Base-by-base conservation (phyloP, 108 stramenopile species). In the Cyclostephanos invisitatus region DNA sequence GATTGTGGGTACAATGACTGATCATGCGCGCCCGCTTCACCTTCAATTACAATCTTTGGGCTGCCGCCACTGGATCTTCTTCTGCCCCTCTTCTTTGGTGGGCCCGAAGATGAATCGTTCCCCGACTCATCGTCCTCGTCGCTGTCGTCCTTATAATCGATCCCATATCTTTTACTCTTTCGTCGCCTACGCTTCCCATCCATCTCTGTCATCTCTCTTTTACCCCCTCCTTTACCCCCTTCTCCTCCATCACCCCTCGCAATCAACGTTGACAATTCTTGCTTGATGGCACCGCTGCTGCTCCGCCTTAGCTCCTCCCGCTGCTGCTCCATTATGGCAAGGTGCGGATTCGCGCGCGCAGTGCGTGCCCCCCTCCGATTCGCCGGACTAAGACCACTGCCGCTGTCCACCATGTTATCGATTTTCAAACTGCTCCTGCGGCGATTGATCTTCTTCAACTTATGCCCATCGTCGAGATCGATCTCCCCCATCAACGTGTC, bases 271-370 rank as follows among this genome's bases (percentile, higher is more conserved):
- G 57, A 28, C 15, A 58, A 24, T 50, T 65, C 64, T 48, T 65
- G 44, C 22, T 65, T 50, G 29, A 24, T 58, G 57, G 3, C 12
- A 25, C 5, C 24, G 55, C 20, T 56, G 55, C 24, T 62, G 4
- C 29, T n/a, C n/a, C 61, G 32, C 35, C 38, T 32, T n/a, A 4
- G 15, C 10, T 44, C 7, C 62, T 62, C 4, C 44, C 44, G 36
- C 10, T 62, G 62, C 62, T 36, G 35, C 29, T 60, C 22, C 28
- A 47, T 25, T 6, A 48, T 28, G 46, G 47, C 46, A 36, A 53
- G 66, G 35, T 67, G 50, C 7, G 66, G 66, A 53, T 67, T 67
- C 36, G 51, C 18, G 0, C 53, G 29, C 5, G 66, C 51, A 32
- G 66, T 67, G n/a, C 66, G 28, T 20, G 53, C 27, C 28, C 48